Base-by-base conservation (phyloP, 345 rosid genomes). In the Citrus glauca region DNA sequence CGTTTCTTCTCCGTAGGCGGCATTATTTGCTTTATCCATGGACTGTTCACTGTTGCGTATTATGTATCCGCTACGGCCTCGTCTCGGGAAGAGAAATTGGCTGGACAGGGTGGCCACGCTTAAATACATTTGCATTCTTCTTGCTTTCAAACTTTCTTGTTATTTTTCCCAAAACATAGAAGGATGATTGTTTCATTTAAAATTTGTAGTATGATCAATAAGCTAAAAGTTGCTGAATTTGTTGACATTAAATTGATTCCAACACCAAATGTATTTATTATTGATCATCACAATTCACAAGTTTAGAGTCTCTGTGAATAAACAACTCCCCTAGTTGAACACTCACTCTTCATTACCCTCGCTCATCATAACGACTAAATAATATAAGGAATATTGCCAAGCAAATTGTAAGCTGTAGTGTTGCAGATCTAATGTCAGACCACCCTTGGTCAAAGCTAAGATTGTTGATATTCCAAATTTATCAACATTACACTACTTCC, bases 21-120 rank as follows among this genome's bases (percentile, higher is more conserved):
- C 17, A 82, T 93, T 71, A 77, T 95, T 7, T 95, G 96, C 79
- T 95, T 95, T 92, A 61, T 93, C 70, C 98, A 95, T 77, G 96
- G 92, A 30, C 88, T 90, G 66, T 93, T 91, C 79, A 73, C 81
- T 5, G 83, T 87, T 67, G 86, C 98, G 40, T 95, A 92, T 77
- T 90, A 90, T 64, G 91, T 91, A 28, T 92, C 98, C 2, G 97
- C 97, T 76, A 77, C 87, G 13, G 98, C 97, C 19, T 63, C 94
- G 1, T 71, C 74, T 53, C 69, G 77, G 78, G 93, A 91, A 66
- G 88, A 83, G 7, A 10, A 11, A 37, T 2, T 27, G 13, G 50
- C 37, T 27, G 10, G 45, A n/a, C 60, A 10, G 1, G 65, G 28
- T 74, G 79, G 80, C 71, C 35, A 17, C 5, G 71, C 83, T 56